A percentile compares a stretch with the other conserved stretches of the same genome.
Evolutionary conservation across 202 grass and related monocot genomes (phyloP).

Genomic region (Setaria viridis): DNA sequence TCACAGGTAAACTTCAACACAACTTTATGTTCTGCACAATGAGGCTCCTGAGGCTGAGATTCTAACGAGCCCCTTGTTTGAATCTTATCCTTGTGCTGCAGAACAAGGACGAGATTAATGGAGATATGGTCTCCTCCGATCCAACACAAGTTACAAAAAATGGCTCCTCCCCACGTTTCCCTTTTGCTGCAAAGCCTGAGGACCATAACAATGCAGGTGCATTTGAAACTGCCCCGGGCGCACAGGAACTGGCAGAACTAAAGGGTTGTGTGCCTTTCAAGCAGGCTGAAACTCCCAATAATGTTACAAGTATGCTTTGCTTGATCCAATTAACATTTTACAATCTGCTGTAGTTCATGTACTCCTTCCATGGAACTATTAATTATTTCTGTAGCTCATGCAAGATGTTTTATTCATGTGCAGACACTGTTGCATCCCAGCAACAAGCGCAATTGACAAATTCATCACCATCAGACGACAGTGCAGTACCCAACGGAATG

Average conservation of each 20-base stretch:
- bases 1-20: conserved; percentile 47
- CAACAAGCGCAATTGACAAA: conserved; percentile 33
- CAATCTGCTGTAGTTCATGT: not conserved
- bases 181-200: conserved; percentile 37
- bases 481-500: conserved; percentile 33
- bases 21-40: conserved; percentile 7
- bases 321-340: not conserved
- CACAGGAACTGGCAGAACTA: conserved; percentile 42
- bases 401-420: conserved; percentile 13
- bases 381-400: not conserved
- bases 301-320: conserved; percentile 36
- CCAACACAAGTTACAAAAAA: conserved; percentile 60
- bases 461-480: conserved; percentile 44
- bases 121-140: conserved; percentile 46
- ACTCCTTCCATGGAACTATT: not conserved
- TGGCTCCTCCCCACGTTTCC: conserved; percentile 45
- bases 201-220: conserved; percentile 32
- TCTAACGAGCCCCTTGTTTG: not conserved
- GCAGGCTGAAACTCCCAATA: conserved; percentile 41
- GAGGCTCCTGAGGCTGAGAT: not conserved
- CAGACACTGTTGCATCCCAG: conserved; percentile 51
- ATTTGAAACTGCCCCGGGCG: conserved; percentile 38
- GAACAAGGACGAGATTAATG: conserved; percentile 56
- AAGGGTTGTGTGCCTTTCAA: conserved; percentile 43
- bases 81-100: conserved; percentile 31